Base-by-base conservation (phyloP, 1,284 basidiomycete species). In the Malassezia furfur region DNA sequence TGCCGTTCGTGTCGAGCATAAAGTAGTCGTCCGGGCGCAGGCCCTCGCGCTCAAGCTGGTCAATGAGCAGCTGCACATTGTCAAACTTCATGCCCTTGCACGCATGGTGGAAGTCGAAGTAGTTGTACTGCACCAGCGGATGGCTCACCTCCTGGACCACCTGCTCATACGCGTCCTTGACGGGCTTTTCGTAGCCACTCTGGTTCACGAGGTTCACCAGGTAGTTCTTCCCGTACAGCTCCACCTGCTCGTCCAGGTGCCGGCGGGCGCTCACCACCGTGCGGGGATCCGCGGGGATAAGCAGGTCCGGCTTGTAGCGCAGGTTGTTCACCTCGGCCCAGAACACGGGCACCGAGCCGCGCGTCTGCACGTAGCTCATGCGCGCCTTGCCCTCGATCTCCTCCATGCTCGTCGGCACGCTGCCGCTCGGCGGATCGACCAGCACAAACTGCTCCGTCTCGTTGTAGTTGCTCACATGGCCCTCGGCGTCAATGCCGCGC, bases 281-380 rank as follows among this genome's bases (percentile, higher is more conserved):
- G 34, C 88, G 84, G 50, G 84, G 83, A 37, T 88, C 77, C 54
- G 96, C 90, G 90, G 96, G 96, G 62, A 98, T 82, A 76, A 91
- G 88, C 55, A 99, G 78, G 76, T 98, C 94, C 8, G 94, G 94
- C 75, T 91, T 94, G 77, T 98, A 98, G 61, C 91, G 82, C 61
- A 99, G 75, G 46, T 90, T 98, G 77, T 93, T 96, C 70, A 99
- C 80, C 76, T 99, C 93, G 2, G 89, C 88, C 94, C 94, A 98
- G 75, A 86, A 96, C 17, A 98, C 77, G 2, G 94, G 94, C 10
- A 93, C 85, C 64, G 87, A 91, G 9, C 94, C 94, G 64, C 94
- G 81, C 50, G 86, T 90, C 78, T 99, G 94, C 11, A 94, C 86
- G 57, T 73, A 78, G 56, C 77, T 68, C 63, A 88, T 88, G 75